phyloP scores from a whole-genome alignment of 2,329 filamentous ascomycete species.

The Claviceps paspali region DNA sequence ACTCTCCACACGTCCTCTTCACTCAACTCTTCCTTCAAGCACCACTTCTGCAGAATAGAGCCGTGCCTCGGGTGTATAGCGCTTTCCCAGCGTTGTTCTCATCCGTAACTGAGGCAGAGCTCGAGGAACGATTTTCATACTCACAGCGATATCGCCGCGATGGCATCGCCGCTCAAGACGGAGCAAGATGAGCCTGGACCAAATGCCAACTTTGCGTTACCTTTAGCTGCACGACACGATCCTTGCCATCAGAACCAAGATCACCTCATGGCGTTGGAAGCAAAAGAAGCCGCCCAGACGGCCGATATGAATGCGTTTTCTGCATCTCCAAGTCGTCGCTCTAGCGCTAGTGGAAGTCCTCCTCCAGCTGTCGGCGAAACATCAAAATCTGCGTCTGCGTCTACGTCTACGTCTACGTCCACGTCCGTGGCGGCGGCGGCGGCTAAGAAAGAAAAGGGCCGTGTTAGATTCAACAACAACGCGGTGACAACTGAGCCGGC shows the following conservation, averaged over 20 bases:
- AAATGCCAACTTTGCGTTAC: neutral
- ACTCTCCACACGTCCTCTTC: no score
- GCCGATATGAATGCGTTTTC: neutral
- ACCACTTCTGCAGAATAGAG: neutral
- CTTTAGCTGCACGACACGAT: neutral
- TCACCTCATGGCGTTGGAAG: neutral
- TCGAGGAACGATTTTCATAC: neutral
- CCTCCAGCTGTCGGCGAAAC: neutral
- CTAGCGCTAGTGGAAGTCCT: neutral
- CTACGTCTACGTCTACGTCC: neutral
- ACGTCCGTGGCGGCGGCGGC: conserved; percentile 2
- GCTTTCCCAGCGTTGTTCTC: conserved; percentile 1
- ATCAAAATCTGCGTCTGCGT: neutral
- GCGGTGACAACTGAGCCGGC: conserved; percentile 19
- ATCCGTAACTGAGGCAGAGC: neutral
- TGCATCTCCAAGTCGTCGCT: neutral
- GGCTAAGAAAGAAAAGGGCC: conserved; percentile 28
- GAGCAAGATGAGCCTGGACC: conserved; percentile 2
- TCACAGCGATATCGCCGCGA: neutral
- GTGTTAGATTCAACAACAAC: conserved; percentile 33
- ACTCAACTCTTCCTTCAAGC: neutral
- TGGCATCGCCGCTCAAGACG: conserved; percentile 5
- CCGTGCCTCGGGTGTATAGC: neutral
- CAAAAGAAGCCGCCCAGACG: neutral
- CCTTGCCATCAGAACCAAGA: neutral